Conservation (phyloP, 2,329 filamentous ascomycete genomes). For the Xylariales sp. region DNA sequence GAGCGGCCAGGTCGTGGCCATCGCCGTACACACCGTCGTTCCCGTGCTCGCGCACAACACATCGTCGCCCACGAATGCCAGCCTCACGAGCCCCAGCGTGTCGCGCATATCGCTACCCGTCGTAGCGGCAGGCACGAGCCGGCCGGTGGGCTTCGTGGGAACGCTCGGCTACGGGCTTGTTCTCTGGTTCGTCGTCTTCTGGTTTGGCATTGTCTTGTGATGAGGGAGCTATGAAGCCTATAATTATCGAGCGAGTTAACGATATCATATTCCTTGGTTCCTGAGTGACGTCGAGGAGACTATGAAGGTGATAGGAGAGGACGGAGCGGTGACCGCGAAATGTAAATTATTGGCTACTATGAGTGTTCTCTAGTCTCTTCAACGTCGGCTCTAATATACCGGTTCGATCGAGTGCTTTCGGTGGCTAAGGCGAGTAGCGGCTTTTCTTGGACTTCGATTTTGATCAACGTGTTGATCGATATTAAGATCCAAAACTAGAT, state of each 20-base stretch:
- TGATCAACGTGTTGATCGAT: too few species aligned
- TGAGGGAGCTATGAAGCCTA: neutral
- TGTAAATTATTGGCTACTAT: too few species aligned
- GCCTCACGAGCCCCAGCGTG: neutral
- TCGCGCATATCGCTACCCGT: constrained; percentile 15
- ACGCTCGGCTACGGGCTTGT: constrained; percentile 40
- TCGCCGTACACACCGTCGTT: constrained; percentile 45
- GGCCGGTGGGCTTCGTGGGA: constrained; percentile 6
- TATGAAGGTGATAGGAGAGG: neutral
- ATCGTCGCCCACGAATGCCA: neutral
- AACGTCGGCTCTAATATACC: too few species aligned
- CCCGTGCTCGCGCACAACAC: constrained; percentile 36
- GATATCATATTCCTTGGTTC: constrained; percentile 1
- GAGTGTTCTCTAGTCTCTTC: too few species aligned
- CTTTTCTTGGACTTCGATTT: too few species aligned
- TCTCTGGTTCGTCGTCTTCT: constrained; percentile 44
- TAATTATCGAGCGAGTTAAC: neutral
- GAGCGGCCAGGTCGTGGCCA: constrained; percentile 30
- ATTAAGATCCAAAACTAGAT: too few species aligned
- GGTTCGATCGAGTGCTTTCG: too few species aligned
- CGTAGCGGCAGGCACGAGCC: constrained; percentile 23
- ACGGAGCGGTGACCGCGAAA: too few species aligned
- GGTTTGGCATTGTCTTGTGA: constrained; percentile 41
- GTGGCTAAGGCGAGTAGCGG: too few species aligned
- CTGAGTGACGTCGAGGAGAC: neutral